A percentile compares a stretch with the other conserved stretches of the same genome.
Evolutionary conservation across 352 stramenopile genomes (phyloP).

Genomic region (Elongisporangium anandrum): DNA sequence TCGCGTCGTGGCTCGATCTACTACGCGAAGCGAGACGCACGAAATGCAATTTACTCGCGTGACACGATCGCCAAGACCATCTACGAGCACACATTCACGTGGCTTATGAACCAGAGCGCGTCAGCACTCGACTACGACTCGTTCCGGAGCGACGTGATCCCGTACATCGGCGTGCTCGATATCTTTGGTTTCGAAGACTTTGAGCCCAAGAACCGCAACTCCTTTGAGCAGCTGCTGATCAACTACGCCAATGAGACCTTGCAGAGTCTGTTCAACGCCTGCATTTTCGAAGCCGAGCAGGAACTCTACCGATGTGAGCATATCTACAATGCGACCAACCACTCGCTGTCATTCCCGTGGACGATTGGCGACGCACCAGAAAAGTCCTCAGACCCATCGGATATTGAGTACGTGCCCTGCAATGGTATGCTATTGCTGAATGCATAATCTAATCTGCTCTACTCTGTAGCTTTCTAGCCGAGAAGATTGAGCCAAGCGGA

Average conservation of each 20-base stretch:
- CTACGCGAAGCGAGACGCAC: slow-evolving; percentile 66
- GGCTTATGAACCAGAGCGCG: slow-evolving; percentile 84
- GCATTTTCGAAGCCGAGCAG: slow-evolving; percentile 85
- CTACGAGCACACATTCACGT: slow-evolving; percentile 87
- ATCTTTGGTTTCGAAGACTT: slow-evolving; percentile 93
- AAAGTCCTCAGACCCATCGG: slow-evolving; percentile 25
- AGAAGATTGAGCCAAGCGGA: slow-evolving; percentile 31
- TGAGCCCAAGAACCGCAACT: slow-evolving; percentile 86
- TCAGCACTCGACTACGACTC: slow-evolving; percentile 78
- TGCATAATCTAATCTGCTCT: not conserved
- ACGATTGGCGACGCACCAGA: slow-evolving; percentile 32
- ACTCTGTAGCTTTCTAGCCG: slow-evolving; percentile 15
- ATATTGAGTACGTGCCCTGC: slow-evolving; percentile 21
- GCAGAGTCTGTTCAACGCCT: slow-evolving; percentile 88
- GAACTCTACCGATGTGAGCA: slow-evolving; percentile 79
- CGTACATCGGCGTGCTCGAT: slow-evolving; percentile 90
- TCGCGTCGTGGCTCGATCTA: slow-evolving; percentile 75
- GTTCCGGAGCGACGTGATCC: slow-evolving; percentile 70
- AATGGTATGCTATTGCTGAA: not conserved
- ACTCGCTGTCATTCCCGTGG: slow-evolving; percentile 77
- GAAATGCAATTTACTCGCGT: slow-evolving; percentile 71
- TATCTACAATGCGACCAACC: slow-evolving; percentile 81
- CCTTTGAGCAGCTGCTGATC: slow-evolving; percentile 90
- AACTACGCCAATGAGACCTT: slow-evolving; percentile 92
- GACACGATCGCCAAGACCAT: slow-evolving; percentile 90